Conservation (phyloP, 129 eudicot genomes). For the Rutidosis leptorrhynchoides region DNA sequence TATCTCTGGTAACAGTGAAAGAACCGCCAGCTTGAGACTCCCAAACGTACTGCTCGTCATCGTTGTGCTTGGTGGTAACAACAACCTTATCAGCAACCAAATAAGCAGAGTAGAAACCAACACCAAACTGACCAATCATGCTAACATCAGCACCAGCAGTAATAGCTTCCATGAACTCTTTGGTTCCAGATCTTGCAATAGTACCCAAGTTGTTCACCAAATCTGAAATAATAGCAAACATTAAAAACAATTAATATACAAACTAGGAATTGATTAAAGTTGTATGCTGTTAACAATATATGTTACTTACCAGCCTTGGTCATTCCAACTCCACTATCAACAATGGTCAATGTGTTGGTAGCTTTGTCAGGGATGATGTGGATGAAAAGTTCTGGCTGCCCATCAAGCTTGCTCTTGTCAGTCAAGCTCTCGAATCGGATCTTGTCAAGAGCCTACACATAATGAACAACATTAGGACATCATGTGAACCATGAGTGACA, state of each 20-base stretch:
- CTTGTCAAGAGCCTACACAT: conserved; percentile 66
- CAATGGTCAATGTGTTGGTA: conserved; percentile 61
- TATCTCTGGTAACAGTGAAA: conserved; percentile 75
- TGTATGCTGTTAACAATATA: neutral
- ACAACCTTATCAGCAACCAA: conserved; percentile 84
- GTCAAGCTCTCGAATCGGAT: conserved; percentile 90
- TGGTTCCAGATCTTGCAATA: conserved; percentile 82
- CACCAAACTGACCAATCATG: conserved; percentile 95
- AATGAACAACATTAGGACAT: neutral
- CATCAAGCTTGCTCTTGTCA: conserved; percentile 94
- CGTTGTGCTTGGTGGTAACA: conserved; percentile 81
- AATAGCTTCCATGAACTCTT: conserved; percentile 90
- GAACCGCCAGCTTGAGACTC: conserved; percentile 92
- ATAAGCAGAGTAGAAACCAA: conserved; percentile 89
- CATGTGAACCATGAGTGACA: neutral
- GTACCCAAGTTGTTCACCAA: conserved; percentile 93
- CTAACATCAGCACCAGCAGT: conserved; percentile 94
- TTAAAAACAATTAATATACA: neutral
- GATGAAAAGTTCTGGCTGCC: conserved; percentile 84
- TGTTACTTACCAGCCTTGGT: conserved; percentile 77
- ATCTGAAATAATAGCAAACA: conserved; percentile 33
- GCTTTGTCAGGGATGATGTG: conserved; percentile 90
- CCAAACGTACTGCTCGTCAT: conserved; percentile 85
- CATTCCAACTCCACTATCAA: conserved; percentile 96
- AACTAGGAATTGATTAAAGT: neutral